A percentile compares a stretch with the other conserved stretches of the same genome.
phyloP scores from a whole-genome alignment of 2,329 filamentous ascomycete species.

The Huntiella decipiens region DNA sequence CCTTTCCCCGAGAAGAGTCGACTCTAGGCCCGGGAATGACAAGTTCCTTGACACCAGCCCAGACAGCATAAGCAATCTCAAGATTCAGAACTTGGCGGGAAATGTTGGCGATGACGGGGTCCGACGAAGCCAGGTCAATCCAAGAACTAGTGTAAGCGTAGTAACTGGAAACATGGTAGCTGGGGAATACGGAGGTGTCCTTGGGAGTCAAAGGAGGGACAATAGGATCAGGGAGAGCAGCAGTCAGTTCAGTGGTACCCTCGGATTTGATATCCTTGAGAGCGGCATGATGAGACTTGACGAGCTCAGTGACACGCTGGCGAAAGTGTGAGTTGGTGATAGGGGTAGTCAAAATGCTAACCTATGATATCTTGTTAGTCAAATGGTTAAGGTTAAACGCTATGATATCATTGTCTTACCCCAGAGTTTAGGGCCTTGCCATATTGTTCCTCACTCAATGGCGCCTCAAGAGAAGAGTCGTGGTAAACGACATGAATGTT shows the following conservation, averaged over 20 bases:
- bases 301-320: constrained; percentile 42
- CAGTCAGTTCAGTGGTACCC: constrained; percentile 23
- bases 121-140: constrained; percentile 73
- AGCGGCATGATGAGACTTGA: constrained; percentile 34
- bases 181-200: constrained; percentile 57
- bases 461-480: constrained; percentile 41
- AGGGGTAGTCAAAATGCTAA: constrained; percentile 35
- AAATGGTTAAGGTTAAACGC: neutral
- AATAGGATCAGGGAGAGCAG: constrained; percentile 34
- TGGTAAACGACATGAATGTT: constrained; percentile 39
- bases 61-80: constrained; percentile 86
- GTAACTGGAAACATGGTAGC: constrained; percentile 49
- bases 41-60: constrained; percentile 74
- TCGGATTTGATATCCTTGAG: constrained; percentile 23
- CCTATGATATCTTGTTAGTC: neutral
- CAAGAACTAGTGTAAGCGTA: constrained; percentile 71
- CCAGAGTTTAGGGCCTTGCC: constrained; percentile 48
- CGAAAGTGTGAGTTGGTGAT: constrained; percentile 61
- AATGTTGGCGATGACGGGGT: constrained; percentile 67
- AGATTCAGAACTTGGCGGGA: constrained; percentile 80
- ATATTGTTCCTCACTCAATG: constrained; percentile 45
- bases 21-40: constrained; percentile 60
- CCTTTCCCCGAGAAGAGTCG: constrained; percentile 33
- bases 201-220: constrained; percentile 55
- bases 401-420: constrained; percentile 28